Percentiles rank a stretch among this genome's conserved stretches.
Conservation (phyloP, 1,284 basidiomycete species). For the Ustilago esculenta region DNA sequence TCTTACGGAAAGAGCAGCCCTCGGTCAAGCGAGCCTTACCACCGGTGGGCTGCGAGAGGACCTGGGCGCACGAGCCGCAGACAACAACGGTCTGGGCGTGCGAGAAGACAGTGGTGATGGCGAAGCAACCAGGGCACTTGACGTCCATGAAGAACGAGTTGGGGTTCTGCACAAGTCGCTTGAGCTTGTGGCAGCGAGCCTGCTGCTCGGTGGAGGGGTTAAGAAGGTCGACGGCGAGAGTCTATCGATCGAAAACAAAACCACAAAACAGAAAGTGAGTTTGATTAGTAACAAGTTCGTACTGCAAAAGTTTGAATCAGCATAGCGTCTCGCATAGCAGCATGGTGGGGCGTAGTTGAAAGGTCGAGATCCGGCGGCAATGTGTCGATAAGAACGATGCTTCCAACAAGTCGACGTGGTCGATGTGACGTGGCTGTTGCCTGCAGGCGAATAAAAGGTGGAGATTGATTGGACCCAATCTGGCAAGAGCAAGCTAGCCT, state of each 20-base stretch:
- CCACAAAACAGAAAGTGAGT: too few species aligned
- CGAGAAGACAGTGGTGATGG: slow-evolving; percentile 93
- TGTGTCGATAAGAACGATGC: too few species aligned
- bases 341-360: too few species aligned
- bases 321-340: slow-evolving; percentile 6
- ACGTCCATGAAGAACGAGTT: slow-evolving; percentile 96
- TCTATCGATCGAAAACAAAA: slow-evolving; percentile 70
- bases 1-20: slow-evolving; percentile 70
- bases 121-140: slow-evolving; percentile 96
- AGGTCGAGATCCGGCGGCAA: too few species aligned
- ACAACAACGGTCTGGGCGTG: slow-evolving; percentile 92
- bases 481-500: too few species aligned
- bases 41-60: slow-evolving; percentile 98
- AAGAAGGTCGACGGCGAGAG: slow-evolving; percentile 97
- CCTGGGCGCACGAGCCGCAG: slow-evolving; percentile 91
- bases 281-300: background rate
- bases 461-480: too few species aligned
- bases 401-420: too few species aligned
- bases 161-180: slow-evolving; percentile 92
- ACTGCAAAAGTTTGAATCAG: background rate
- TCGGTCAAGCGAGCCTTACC: slow-evolving; percentile 98
- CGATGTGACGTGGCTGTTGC: too few species aligned
- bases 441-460: too few species aligned
- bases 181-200: slow-evolving; percentile 86
- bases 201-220: slow-evolving; percentile 89